Percentiles rank a stretch among this genome's conserved stretches.
Conservation (phyloP, 202 grass and related monocot genomes). For the Schoenoplectus triqueter region DNA sequence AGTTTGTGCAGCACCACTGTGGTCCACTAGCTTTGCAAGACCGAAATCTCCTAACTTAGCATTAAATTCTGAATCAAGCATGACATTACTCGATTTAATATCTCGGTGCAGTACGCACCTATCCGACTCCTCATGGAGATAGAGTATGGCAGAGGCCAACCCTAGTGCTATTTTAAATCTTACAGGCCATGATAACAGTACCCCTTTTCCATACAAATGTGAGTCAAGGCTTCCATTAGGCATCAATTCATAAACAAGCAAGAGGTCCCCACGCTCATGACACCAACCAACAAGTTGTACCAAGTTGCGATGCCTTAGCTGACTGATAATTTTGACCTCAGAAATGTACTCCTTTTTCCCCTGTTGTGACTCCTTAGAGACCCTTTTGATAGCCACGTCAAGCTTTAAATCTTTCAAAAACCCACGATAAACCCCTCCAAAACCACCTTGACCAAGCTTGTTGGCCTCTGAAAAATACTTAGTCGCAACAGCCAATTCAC, state of each 20-base stretch:
- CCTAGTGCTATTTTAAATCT: conserved; percentile 55
- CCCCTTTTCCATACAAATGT: conserved; percentile 56
- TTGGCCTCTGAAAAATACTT: conserved; percentile 66
- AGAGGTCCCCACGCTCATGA: conserved; percentile 67
- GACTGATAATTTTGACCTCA: conserved; percentile 88
- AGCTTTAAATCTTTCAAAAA: conserved; percentile 53
- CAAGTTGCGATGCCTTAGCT: conserved; percentile 69
- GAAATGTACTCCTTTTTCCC: conserved; percentile 73
- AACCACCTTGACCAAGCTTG: conserved; percentile 82
- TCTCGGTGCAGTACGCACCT: conserved; percentile 73
- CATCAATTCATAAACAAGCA: conserved; percentile 83
- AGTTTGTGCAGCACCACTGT: conserved; percentile 52
- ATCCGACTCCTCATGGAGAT: conserved; percentile 70
- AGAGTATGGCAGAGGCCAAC: conserved; percentile 71
- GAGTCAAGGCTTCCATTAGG: conserved; percentile 79
- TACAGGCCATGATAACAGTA: conserved; percentile 49
- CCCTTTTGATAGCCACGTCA: conserved; percentile 76
- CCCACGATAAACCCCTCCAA: conserved; percentile 73
- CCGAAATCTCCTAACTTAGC: conserved; percentile 85
- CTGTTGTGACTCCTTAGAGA: conserved; percentile 63
- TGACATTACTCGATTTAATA: conserved; percentile 80
- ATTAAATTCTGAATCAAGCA: conserved; percentile 71
- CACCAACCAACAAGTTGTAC: conserved; percentile 80
- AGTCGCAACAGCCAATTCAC: conserved; percentile 58
- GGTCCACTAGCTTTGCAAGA: conserved; percentile 66